Evolutionary conservation across 2,329 filamentous ascomycete species (phyloP).

Genomic region (Passalora sequoiae): DNA sequence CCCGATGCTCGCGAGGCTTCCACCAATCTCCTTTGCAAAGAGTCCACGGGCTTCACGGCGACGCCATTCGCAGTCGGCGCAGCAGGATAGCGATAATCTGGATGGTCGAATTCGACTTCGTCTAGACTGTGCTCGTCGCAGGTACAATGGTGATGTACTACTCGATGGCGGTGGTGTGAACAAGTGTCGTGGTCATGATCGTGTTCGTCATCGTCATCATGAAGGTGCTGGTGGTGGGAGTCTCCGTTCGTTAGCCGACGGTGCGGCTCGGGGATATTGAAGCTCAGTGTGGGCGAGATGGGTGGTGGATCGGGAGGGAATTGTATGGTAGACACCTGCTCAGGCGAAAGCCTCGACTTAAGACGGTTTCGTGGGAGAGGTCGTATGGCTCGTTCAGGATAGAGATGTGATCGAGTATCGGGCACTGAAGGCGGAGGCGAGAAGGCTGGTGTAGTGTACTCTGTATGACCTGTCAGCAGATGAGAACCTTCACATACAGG

Average conservation of each 20-base stretch:
- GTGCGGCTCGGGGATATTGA: constrained; percentile 23
- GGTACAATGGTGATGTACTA: constrained; percentile 36
- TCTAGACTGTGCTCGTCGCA: constrained; percentile 57
- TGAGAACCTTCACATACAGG: neutral
- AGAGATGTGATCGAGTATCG: constrained; percentile 74
- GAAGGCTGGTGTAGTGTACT: constrained; percentile 23
- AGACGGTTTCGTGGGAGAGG: constrained; percentile 85
- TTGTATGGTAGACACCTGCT: constrained; percentile 74
- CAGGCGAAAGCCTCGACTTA: constrained; percentile 78
- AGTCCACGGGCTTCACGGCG: constrained; percentile 28
- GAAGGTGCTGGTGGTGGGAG: constrained; percentile 16
- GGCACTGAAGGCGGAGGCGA: constrained; percentile 27
- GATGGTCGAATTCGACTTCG: constrained; percentile 40
- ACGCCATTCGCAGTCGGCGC: constrained; percentile 31
- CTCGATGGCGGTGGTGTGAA: constrained; percentile 40
- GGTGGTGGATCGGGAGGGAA: constrained; percentile 73
- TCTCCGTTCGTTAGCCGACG: constrained; percentile 25
- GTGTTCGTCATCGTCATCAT: constrained; percentile 29
- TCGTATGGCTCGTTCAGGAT: constrained; percentile 85
- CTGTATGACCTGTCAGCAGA: constrained; percentile 2
- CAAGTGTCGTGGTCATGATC: constrained; percentile 26
- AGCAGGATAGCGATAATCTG: constrained; percentile 37
- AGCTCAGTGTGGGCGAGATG: constrained; percentile 46
- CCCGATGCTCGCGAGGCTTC: constrained; percentile 34
- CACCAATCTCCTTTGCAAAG: constrained; percentile 33